Evolutionary conservation across 2,329 filamentous ascomycete species (phyloP).

Genomic region (Aspergillus sp.): DNA sequence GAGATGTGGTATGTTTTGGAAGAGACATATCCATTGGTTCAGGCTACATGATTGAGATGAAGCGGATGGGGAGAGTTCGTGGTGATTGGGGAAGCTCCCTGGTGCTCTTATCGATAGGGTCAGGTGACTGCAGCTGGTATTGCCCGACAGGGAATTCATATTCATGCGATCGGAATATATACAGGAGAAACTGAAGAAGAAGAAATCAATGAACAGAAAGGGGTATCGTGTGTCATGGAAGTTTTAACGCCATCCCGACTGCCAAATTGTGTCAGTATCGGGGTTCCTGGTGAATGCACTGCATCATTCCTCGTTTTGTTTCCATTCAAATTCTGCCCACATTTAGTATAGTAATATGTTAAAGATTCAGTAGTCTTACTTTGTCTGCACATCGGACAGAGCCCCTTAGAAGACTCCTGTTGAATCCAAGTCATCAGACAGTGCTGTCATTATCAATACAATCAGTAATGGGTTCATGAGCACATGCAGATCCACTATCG

Average conservation of each 20-base stretch:
- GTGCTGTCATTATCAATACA: constrained; percentile 58
- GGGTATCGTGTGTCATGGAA: constrained; percentile 20
- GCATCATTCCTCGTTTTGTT: constrained; percentile 38
- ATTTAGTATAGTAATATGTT: constrained; percentile 15
- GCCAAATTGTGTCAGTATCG: not conserved
- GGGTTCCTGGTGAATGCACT: not conserved
- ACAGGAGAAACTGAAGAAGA: constrained; percentile 6
- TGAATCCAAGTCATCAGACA: constrained; percentile 88
- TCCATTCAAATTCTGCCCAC: constrained; percentile 54
- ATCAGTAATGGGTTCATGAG: constrained; percentile 6
- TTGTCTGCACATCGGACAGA: constrained; percentile 97
- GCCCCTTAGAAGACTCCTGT: constrained; percentile 86
- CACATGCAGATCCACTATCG: constrained; percentile 18
- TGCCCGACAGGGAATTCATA: not conserved
- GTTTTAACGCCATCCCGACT: constrained; percentile 4
- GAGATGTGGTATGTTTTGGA: constrained; percentile 25
- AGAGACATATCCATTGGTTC: constrained; percentile 35
- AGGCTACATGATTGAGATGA: constrained; percentile 31
- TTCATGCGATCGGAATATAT: constrained; percentile 7
- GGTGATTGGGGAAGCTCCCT: not conserved
- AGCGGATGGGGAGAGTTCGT: not conserved
- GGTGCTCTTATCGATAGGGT: constrained; percentile 31
- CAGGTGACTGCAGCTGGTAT: constrained; percentile 9
- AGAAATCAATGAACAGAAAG: constrained; percentile 1
- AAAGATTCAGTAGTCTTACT: constrained; percentile 54